A percentile compares a stretch with the other conserved stretches of the same genome.
Conservation (phyloP, 108 stramenopile genomes). For the Epithemia pelagica region DNA sequence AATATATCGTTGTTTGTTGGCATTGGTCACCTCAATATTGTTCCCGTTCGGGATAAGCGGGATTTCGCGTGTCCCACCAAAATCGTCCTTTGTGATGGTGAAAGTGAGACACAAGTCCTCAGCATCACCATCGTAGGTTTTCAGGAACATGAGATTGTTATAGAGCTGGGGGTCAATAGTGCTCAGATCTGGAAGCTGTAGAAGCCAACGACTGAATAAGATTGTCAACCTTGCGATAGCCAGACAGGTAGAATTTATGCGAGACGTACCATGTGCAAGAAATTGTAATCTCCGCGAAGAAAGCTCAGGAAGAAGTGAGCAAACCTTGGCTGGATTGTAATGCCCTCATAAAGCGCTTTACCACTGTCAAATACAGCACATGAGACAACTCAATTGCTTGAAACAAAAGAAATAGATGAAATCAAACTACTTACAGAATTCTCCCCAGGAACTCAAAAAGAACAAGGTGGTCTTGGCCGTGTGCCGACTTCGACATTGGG, state of each 20-base stretch:
- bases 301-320: conserved; percentile 95
- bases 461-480: conserved; percentile 64
- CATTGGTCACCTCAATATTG: conserved; percentile 76
- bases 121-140: conserved; percentile 89
- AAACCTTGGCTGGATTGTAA: conserved; percentile 95
- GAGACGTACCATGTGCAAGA: conserved; percentile 49
- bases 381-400: no score
- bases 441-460: conserved; percentile 91
- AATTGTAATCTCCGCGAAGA: conserved; percentile 88
- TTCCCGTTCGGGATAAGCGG: conserved; percentile 85
- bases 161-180: conserved; percentile 90
- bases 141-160: conserved; percentile 93
- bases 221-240: neutral
- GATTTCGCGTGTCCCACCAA: conserved; percentile 73
- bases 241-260: neutral
- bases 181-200: conserved; percentile 58
- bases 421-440: conserved; percentile 43
- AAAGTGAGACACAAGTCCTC: conserved; percentile 91
- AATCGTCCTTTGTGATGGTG: conserved; percentile 83
- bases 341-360: conserved; percentile 91
- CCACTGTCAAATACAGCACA: no score
- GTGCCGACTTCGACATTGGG: conserved; percentile 73
- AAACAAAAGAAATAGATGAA: neutral
- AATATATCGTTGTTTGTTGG: conserved; percentile 73
- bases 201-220: conserved; percentile 22